These are phyloP conservation scores for Hura crepitans DNA, from an alignment of 441 rosid species.

Conservation along the genomic window DNA sequence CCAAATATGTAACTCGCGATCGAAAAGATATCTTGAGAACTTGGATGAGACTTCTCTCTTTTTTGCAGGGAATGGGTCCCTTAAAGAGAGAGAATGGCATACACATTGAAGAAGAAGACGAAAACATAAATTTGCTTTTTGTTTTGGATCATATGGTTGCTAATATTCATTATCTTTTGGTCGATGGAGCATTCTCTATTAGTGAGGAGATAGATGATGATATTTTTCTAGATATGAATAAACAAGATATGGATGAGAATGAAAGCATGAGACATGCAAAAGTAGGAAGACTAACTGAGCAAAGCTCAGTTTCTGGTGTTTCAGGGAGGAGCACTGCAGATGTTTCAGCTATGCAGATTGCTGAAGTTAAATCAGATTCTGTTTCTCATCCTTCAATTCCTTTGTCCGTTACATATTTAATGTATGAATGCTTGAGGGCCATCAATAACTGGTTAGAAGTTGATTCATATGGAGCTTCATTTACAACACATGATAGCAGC, in stretches of 20 bases:
- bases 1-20: constrained; percentile 60
- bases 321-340: constrained; percentile 47
- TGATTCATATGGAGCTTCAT: constrained; percentile 40
- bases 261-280: constrained; percentile 70
- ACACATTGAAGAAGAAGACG: constrained; percentile 73
- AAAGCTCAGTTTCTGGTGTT: constrained; percentile 61
- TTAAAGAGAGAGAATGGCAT: constrained; percentile 83
- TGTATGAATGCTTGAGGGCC: constrained; percentile 70
- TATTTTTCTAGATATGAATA: constrained; percentile 24
- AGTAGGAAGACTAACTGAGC: constrained; percentile 78
- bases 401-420: constrained; percentile 53
- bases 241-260: constrained; percentile 45
- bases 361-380: constrained; percentile 39
- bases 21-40: constrained; percentile 59
- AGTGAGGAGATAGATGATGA: constrained; percentile 40
- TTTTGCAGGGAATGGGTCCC: constrained; percentile 87
- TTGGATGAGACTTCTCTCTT: constrained; percentile 82
- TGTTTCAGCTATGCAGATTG: constrained; percentile 34
- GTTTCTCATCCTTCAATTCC: constrained; percentile 43
- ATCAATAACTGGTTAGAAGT: constrained; percentile 65
- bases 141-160: constrained; percentile 63
- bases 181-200: constrained; percentile 68
- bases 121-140: constrained; percentile 53
- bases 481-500: constrained; percentile 38
- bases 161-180: constrained; percentile 67